Conservation (phyloP, 768 basidiomycete genomes). For the Boletus eberwhitei region DNA sequence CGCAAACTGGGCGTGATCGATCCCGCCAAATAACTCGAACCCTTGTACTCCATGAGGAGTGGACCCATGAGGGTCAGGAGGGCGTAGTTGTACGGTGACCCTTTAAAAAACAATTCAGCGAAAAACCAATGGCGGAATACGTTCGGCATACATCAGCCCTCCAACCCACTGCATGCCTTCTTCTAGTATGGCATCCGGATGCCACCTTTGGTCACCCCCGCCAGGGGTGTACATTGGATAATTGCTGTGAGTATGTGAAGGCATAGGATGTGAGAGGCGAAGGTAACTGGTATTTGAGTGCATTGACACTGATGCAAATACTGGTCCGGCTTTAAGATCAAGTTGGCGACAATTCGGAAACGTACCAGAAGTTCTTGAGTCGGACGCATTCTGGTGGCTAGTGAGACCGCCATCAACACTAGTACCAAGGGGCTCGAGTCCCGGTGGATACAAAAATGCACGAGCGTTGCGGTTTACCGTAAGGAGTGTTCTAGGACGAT, state of each 20-base stretch:
- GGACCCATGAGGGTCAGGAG: slow-evolving; percentile 39
- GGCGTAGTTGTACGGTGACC: slow-evolving; percentile 59
- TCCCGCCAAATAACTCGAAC: slow-evolving; percentile 44
- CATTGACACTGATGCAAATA: not conserved
- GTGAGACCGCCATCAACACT: not conserved
- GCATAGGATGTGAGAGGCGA: slow-evolving; percentile 53
- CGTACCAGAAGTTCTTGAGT: slow-evolving; percentile 1
- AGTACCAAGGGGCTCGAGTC: slow-evolving; percentile 39
- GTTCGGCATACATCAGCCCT: slow-evolving; percentile 53
- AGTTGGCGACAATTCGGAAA: not conserved
- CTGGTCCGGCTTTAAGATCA: not conserved
- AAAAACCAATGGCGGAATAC: not conserved
- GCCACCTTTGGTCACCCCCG: slow-evolving; percentile 65
- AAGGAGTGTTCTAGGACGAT: slow-evolving; percentile 52
- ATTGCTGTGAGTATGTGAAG: slow-evolving; percentile 49
- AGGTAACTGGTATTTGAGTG: slow-evolving; percentile 31
- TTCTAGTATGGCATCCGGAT: slow-evolving; percentile 49
- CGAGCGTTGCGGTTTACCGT: slow-evolving; percentile 68
- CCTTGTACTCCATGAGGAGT: slow-evolving; percentile 42
- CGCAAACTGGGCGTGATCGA: slow-evolving; percentile 57
- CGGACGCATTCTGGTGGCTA: slow-evolving; percentile 1
- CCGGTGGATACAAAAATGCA: slow-evolving; percentile 65
- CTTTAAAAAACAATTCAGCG: slow-evolving; percentile 33
- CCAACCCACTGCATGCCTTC: slow-evolving; percentile 73
- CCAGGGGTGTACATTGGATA: slow-evolving; percentile 77